Percentiles rank a stretch among this genome's conserved stretches.
These are phyloP conservation scores for Penicillium cataractarum DNA, from an alignment of 495 filamentous ascomycete species.

Conservation along the genomic window DNA sequence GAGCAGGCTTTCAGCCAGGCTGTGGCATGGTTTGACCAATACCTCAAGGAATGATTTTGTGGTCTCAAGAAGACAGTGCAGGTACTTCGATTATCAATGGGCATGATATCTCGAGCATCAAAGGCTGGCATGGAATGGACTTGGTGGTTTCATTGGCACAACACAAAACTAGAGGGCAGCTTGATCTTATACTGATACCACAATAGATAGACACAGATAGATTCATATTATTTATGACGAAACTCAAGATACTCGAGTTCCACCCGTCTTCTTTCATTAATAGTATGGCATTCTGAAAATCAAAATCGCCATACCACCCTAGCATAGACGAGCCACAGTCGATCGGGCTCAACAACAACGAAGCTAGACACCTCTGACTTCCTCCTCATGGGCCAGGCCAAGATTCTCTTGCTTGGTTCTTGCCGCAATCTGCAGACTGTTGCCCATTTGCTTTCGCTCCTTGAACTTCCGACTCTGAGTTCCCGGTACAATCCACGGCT, in stretches of 20 bases:
- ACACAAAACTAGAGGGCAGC: too few species aligned
- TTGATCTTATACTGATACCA: too few species aligned
- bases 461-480: constrained; percentile 19
- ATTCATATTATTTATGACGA: background rate
- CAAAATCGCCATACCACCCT: background rate
- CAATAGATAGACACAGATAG: background rate
- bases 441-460: constrained; percentile 25
- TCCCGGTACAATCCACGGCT: constrained; percentile 60
- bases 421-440: constrained; percentile 7
- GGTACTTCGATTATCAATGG: too few species aligned
- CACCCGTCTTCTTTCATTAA: background rate
- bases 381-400: background rate
- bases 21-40: constrained; percentile 69
- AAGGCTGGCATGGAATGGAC: too few species aligned
- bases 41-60: constrained; percentile 10
- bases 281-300: background rate
- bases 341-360: background rate
- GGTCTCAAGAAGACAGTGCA: background rate
- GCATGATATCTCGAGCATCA: too few species aligned
- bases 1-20: constrained; percentile 77
- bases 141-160: background rate
- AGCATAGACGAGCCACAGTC: background rate
- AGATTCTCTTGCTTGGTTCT: constrained; percentile 11
- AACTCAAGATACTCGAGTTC: too few species aligned
- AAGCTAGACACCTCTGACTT: background rate